A percentile compares a stretch with the other conserved stretches of the same genome.
Conservation (phyloP, 164 flowering plant genomes). For the Protea cynaroides region DNA sequence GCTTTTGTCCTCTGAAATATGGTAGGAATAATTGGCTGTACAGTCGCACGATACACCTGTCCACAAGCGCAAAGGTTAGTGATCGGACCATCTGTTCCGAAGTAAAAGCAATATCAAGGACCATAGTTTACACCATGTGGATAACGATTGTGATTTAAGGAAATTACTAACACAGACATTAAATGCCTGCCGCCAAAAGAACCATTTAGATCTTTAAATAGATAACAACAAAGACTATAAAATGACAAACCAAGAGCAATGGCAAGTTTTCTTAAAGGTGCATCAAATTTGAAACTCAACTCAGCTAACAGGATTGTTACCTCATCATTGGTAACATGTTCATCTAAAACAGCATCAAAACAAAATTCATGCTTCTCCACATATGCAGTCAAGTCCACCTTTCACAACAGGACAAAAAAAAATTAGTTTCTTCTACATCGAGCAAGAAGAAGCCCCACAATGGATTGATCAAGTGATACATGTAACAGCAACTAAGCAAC, state of each 20-base stretch:
- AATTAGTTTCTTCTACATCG: constrained; percentile 17
- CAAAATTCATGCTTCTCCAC: constrained; percentile 98
- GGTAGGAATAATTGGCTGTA: constrained; percentile 88
- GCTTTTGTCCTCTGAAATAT: constrained; percentile 95
- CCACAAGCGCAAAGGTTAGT: constrained; percentile 9
- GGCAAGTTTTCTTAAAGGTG: neutral
- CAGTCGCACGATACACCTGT: constrained; percentile 87
- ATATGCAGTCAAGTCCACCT: constrained; percentile 98
- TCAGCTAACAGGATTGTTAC: constrained; percentile 27
- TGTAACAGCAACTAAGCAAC: neutral
- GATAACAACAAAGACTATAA: neutral
- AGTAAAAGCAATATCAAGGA: too few relatives aligned
- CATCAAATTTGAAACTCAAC: too few relatives aligned
- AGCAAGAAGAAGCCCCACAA: neutral
- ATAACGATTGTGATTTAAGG: neutral
- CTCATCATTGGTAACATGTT: constrained; percentile 89
- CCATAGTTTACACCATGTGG: neutral
- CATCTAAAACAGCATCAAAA: constrained; percentile 95
- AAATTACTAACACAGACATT: too few relatives aligned
- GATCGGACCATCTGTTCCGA: neutral
- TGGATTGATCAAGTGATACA: neutral
- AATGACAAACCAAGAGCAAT: neutral
- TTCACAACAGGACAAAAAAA: constrained; percentile 13
- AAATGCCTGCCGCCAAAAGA: too few relatives aligned
- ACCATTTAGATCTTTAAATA: too few relatives aligned